Evolutionary conservation across 352 stramenopile species (phyloP).

Genomic region (Phytophthora podocarpi): DNA sequence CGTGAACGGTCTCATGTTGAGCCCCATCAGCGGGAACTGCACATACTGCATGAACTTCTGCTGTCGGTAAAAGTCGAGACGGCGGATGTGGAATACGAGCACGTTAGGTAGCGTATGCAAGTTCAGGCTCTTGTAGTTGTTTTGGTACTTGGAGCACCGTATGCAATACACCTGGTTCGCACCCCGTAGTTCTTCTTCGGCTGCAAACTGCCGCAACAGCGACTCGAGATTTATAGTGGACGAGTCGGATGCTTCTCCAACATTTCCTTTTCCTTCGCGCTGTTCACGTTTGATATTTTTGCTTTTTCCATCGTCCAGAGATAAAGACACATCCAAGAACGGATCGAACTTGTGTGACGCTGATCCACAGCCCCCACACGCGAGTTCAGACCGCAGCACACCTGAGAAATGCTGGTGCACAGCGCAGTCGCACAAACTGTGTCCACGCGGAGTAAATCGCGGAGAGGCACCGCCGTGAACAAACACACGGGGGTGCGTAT

Average conservation of each 20-base stretch:
- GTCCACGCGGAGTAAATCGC: slow-evolving; percentile 58
- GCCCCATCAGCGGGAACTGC: slow-evolving; percentile 50
- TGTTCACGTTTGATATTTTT: slow-evolving; percentile 6
- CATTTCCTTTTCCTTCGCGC: not conserved
- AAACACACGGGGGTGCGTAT: slow-evolving; percentile 59
- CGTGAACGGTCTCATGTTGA: slow-evolving; percentile 49
- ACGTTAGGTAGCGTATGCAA: slow-evolving; percentile 68
- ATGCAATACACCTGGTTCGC: slow-evolving; percentile 71
- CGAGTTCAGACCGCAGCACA: slow-evolving; percentile 61
- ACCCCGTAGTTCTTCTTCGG: slow-evolving; percentile 59
- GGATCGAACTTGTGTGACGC: slow-evolving; percentile 70
- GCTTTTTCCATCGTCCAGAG: slow-evolving; percentile 35
- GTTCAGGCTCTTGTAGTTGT: slow-evolving; percentile 66
- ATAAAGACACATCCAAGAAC: slow-evolving; percentile 77
- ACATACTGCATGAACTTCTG: slow-evolving; percentile 60
- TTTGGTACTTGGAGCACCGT: slow-evolving; percentile 58
- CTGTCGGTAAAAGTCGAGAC: slow-evolving; percentile 71
- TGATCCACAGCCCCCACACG: slow-evolving; percentile 56
- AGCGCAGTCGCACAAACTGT: slow-evolving; percentile 70
- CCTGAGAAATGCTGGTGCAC: slow-evolving; percentile 79
- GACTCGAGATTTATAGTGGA: slow-evolving; percentile 34
- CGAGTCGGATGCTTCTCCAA: not conserved
- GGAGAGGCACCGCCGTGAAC: slow-evolving; percentile 49
- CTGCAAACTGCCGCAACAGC: slow-evolving; percentile 55
- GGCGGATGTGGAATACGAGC: slow-evolving; percentile 79